These are phyloP conservation scores for Escallonia herrerae DNA, from an alignment of 129 eudicot genomes.

Conservation along the genomic window DNA sequence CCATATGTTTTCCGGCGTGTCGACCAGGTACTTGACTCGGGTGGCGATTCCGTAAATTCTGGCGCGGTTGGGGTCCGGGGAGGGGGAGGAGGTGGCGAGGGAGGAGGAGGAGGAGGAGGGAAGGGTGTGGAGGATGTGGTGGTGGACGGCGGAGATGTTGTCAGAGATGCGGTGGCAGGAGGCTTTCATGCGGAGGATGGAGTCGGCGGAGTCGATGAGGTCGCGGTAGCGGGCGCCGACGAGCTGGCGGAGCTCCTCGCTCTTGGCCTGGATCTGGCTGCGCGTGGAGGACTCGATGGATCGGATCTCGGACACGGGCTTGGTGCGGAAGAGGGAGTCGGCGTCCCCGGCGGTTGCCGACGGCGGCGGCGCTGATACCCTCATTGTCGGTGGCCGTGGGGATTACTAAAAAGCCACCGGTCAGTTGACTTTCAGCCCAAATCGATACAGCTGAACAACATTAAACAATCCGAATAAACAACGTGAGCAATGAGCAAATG, in stretches of 20 bases:
- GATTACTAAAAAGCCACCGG: too few relatives aligned
- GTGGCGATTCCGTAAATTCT: conserved; percentile 69
- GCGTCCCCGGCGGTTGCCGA: conserved; percentile 28
- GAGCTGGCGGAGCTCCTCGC: conserved; percentile 93
- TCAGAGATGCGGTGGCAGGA: conserved; percentile 60
- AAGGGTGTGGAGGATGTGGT: conserved; percentile 47
- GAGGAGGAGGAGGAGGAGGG: conserved; percentile 32
- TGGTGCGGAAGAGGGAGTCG: conserved; percentile 69
- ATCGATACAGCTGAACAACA: too few relatives aligned
- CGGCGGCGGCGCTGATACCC: conserved; percentile 25
- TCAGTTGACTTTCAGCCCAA: too few relatives aligned
- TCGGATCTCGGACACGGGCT: conserved; percentile 84
- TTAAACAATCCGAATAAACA: too few relatives aligned
- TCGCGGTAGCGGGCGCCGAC: conserved; percentile 92
- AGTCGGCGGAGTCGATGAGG: conserved; percentile 93
- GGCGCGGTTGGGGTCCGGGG: conserved; percentile 41
- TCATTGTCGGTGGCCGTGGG: conserved; percentile 27
- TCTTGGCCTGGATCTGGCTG: conserved; percentile 74
- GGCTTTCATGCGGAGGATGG: conserved; percentile 73
- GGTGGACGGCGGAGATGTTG: conserved; percentile 53
- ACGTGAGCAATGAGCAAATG: too few relatives aligned
- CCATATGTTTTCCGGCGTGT: conserved; percentile 94
- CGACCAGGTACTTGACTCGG: conserved; percentile 86
- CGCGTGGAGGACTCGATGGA: conserved; percentile 57
- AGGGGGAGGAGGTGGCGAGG: conserved; percentile 18